Base-by-base conservation (phyloP, 495 filamentous ascomycete genomes). In the Aspergillus steynii region DNA sequence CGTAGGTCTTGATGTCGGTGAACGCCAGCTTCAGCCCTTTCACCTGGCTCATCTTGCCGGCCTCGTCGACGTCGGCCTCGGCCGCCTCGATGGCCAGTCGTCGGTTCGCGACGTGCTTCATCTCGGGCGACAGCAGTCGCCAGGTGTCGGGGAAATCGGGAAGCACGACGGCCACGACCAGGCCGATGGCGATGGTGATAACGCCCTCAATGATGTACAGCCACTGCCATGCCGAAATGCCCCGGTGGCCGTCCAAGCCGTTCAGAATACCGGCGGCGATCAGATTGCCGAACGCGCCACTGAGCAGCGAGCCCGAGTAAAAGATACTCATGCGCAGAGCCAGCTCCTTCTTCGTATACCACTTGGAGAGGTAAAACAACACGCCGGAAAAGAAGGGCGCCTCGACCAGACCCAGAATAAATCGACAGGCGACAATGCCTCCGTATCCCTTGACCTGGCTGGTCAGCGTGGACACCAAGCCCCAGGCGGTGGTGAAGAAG, bases 271-370 rank as follows among this genome's bases (percentile, higher is more conserved):
- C 80, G n/a, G 81, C 77, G 4, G 85, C 83, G 26, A 90, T 78
- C 26, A 89, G 71, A 10, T 86, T 86, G 8, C 85, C 85, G 69
- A 90, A 89, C 2, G 86, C 87, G 15, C 86, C 86, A 61, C 76
- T 80, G 10, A 88, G 69, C 15, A 87, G 76, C 5, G 87, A 86
- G 20, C 84, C 85, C 53, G 84, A 87, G 72, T 88, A 88, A 71
- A 90, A 90, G 53, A 88, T 80, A 61, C 81, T 82, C 71, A 83
- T 88, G 29, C 85, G 80, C 31, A 85, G 71, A 12, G 78, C 80
- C 42, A 87, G 64, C 68, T 88, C 85, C 55, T 78, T 77, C 59
- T 77, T 78, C 1, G 85, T 86, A 61, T 87, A 88, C 84, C 83
- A 87, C 56, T 81, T 81, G 6, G 82, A 85, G 1, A 86, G 76